A percentile compares a stretch with the other conserved stretches of the same genome.
These are phyloP conservation scores for Cadophora gregata DNA, from an alignment of 2,329 filamentous ascomycete genomes.

Conservation along the genomic window DNA sequence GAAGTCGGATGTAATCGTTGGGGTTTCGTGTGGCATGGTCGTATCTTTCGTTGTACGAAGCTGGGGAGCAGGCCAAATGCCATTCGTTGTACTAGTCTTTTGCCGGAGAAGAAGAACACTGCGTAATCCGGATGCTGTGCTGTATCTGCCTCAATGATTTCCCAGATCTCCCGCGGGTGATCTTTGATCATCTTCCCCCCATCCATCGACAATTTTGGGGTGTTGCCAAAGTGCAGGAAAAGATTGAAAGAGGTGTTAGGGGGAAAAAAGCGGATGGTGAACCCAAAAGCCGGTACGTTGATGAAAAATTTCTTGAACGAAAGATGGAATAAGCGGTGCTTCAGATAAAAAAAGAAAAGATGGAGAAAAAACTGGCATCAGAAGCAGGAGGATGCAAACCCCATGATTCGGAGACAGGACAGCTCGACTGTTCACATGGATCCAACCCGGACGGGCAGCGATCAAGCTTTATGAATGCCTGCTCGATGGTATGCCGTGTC, in stretches of 20 bases:
- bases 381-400: not conserved
- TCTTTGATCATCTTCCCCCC: slow-evolving; percentile 26
- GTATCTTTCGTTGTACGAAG: slow-evolving; percentile 44
- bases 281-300: not conserved
- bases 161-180: slow-evolving; percentile 21
- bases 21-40: slow-evolving; percentile 36
- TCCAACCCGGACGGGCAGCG: not conserved
- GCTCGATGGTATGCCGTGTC: not conserved
- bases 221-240: not conserved
- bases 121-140: slow-evolving; percentile 30
- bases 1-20: slow-evolving; percentile 45
- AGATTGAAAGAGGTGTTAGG: not conserved
- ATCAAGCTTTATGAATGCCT: slow-evolving; percentile 18
- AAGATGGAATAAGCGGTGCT: not conserved
- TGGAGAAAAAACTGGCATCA: not conserved
- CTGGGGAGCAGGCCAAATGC: slow-evolving; percentile 43
- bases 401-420: slow-evolving; percentile 11
- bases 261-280: not conserved
- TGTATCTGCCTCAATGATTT: slow-evolving; percentile 28
- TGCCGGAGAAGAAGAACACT: slow-evolving; percentile 34
- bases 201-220: not conserved
- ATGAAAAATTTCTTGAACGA: not conserved
- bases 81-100: slow-evolving; percentile 34
- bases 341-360: slow-evolving; percentile 7
- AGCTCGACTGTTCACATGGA: not conserved